These are phyloP conservation scores for Alternaria longipes DNA, from an alignment of 2,329 filamentous ascomycete species.

Conservation along the genomic window DNA sequence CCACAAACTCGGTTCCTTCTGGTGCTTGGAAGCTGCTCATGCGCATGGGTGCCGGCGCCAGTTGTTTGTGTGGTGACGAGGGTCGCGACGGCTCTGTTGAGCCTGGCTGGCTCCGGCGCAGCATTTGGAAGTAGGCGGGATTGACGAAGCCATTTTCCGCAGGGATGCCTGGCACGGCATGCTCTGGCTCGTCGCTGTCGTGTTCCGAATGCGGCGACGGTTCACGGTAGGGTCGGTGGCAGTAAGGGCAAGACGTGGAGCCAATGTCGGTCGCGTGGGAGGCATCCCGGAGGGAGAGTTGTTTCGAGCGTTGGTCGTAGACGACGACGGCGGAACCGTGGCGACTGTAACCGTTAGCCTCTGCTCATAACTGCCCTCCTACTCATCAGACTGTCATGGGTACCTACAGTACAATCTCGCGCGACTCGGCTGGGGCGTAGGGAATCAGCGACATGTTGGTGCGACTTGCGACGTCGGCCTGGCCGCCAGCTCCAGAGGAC, in stretches of 20 bases:
- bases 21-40: constrained; percentile 50
- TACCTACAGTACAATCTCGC: constrained; percentile 81
- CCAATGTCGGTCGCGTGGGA: constrained; percentile 64
- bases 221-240: constrained; percentile 75
- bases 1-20: constrained; percentile 60
- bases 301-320: constrained; percentile 83
- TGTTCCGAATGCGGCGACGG: constrained; percentile 46
- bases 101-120: constrained; percentile 68
- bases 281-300: constrained; percentile 79
- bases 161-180: constrained; percentile 41
- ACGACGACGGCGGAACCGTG: constrained; percentile 93
- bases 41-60: constrained; percentile 45
- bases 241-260: constrained; percentile 83
- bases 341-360: constrained; percentile 66
- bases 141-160: constrained; percentile 77
- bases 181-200: constrained; percentile 44
- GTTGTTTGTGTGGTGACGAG: constrained; percentile 60
- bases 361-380: neutral
- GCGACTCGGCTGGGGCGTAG: constrained; percentile 75
- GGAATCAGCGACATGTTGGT: constrained; percentile 75
- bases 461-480: constrained; percentile 38
- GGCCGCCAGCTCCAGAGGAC: constrained; percentile 10
- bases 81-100: constrained; percentile 60
- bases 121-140: constrained; percentile 94
- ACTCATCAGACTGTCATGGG: neutral